A percentile compares a stretch with the other conserved stretches of the same genome.
phyloP scores from a whole-genome alignment of 768 basidiomycete species.

The Phaffia australis region DNA sequence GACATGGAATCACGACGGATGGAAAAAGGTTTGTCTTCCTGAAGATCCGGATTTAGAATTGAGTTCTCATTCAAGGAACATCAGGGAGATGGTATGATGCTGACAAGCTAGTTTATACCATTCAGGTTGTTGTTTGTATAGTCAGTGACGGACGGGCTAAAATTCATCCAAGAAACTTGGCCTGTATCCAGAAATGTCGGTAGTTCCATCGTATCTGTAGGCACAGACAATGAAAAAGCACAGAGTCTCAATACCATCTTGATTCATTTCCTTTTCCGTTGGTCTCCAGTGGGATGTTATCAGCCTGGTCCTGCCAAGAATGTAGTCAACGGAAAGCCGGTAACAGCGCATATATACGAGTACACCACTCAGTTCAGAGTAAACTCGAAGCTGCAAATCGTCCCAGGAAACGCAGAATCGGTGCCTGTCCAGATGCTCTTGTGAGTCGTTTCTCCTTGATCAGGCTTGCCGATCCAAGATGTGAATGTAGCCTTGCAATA shows the following conservation, averaged over 20 bases:
- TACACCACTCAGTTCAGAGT: slow-evolving; percentile 26
- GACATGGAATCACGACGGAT: slow-evolving; percentile 75
- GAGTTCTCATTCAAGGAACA: background rate
- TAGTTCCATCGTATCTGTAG: background rate
- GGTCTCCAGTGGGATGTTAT: background rate
- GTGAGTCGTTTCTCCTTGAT: background rate
- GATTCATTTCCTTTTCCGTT: too few species aligned
- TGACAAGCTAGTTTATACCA: background rate
- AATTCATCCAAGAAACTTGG: slow-evolving; percentile 57
- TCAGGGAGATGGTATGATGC: background rate
- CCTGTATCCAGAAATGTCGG: slow-evolving; percentile 24
- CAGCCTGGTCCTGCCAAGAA: slow-evolving; percentile 14
- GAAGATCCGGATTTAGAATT: slow-evolving; percentile 13
- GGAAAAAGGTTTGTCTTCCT: slow-evolving; percentile 51
- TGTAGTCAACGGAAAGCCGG: slow-evolving; percentile 25
- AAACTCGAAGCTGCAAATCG: slow-evolving; percentile 23
- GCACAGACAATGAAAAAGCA: too few species aligned
- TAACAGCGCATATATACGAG: slow-evolving; percentile 25
- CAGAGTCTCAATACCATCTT: too few species aligned
- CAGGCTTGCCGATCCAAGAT: too few species aligned
- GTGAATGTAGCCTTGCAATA: too few species aligned
- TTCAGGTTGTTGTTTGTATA: slow-evolving; percentile 62
- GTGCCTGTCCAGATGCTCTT: slow-evolving; percentile 26
- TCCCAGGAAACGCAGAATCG: slow-evolving; percentile 22
- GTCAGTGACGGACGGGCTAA: slow-evolving; percentile 78